Evolutionary conservation across 2,329 filamentous ascomycete genomes (phyloP), one percentile per base, ranked within the genome.

Genomic region (Trichoderma guizhouense): DNA sequence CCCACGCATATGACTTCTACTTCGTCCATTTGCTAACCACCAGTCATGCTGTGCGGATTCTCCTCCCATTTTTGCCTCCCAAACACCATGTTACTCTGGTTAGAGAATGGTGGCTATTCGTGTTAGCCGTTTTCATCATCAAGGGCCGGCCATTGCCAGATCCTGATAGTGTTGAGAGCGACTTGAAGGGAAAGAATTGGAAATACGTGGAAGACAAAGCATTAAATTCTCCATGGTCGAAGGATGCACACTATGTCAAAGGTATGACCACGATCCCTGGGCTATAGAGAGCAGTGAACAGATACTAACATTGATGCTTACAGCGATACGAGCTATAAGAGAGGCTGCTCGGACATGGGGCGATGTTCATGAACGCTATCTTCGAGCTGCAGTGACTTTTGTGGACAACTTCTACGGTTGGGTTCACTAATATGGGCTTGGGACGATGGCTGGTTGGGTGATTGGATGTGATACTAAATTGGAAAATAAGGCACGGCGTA

Each of bases 21-120:
- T 81, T 95, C 55, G 90, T 93, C 5, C 94, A 97, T 78, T 81
- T 96, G 8, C 86, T 99, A 36, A 97, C 93, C 0, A 92, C 92
- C 24, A 95, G 92, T 73, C 94, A 99, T 79, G 95, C 96, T 0
- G 88, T 97, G 14, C 89, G 96, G n/a, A 89, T 97, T 28, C 82
- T 99, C 6, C 84, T 99, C 3, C 93, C 96, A 0, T 81, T 93
- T 43, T 83, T 98, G 12, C 94, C 94, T 0, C 81, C 86, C 15
- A 88, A 89, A 77, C 91, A 91, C 76, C 95, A 97, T 76, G 80
- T 94, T 60, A 84, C 84, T 26, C 83, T 99, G 5, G 86, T 98
- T 9, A 86, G 92, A 51, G 91, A 97, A 79, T 98, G 96, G 94
- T 97, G 94, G 93, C 83, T 99, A 6, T 87, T 97, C 55, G 89